These are phyloP conservation scores for Backusella sp. DNA, from an alignment of 192 early-diverging fungal species.

Conservation along the genomic window DNA sequence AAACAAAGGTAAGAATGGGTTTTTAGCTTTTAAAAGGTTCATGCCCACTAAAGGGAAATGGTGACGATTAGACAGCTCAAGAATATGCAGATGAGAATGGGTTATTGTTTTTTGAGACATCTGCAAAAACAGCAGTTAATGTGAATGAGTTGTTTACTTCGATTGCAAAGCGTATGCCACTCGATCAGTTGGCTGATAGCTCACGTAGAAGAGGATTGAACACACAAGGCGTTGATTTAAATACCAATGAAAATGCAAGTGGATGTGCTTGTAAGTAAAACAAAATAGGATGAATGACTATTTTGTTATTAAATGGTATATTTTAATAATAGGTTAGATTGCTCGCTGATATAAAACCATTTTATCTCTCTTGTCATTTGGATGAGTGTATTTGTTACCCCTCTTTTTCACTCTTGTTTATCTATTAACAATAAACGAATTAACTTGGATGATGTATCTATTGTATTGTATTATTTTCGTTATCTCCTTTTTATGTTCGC, in stretches of 20 bases:
- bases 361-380: background rate
- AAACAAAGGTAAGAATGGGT: conserved; percentile 49
- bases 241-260: conserved; percentile 19
- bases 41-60: background rate
- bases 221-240: conserved; percentile 50
- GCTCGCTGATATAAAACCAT: background rate
- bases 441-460: background rate
- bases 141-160: conserved; percentile 61
- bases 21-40: background rate
- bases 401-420: background rate
- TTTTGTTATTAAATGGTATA: background rate
- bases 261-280: conserved; percentile 38
- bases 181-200: conserved; percentile 57
- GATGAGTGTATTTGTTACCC: background rate
- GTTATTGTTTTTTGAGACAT: conserved; percentile 67
- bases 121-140: conserved; percentile 62
- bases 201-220: conserved; percentile 51
- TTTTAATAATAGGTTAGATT: background rate
- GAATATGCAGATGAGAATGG: conserved; percentile 64
- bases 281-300: background rate
- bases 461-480: too few species aligned
- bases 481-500: background rate
- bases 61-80: conserved; percentile 48
- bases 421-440: background rate
- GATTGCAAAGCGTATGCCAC: conserved; percentile 70